These are phyloP conservation scores for Penicillium argentinense DNA, from an alignment of 495 filamentous ascomycete species.

Conservation along the genomic window DNA sequence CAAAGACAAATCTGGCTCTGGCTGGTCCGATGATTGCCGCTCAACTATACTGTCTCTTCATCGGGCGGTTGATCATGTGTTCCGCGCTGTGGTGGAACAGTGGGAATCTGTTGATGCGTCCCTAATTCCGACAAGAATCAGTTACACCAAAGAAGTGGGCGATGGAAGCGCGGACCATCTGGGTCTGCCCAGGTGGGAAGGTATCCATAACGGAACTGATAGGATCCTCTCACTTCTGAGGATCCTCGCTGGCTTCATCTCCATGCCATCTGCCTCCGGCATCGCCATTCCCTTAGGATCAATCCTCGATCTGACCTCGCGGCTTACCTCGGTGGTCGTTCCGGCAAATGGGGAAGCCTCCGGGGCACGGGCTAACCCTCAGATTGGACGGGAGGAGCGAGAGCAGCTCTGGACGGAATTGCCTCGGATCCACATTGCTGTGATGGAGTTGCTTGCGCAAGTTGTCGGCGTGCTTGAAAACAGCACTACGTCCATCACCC, in stretches of 20 bases:
- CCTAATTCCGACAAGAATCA: slow-evolving; percentile 22
- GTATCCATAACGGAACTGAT: slow-evolving; percentile 68
- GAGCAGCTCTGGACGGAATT: slow-evolving; percentile 70
- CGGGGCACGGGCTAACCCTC: slow-evolving; percentile 55
- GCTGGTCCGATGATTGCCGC: slow-evolving; percentile 68
- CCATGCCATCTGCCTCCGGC: slow-evolving; percentile 55
- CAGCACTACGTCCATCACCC: slow-evolving; percentile 52
- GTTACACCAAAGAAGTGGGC: slow-evolving; percentile 39
- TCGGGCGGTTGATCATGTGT: slow-evolving; percentile 67
- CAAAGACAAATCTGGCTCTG: slow-evolving; percentile 67
- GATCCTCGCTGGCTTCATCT: slow-evolving; percentile 56
- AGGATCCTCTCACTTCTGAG: slow-evolving; percentile 61
- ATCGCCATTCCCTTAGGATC: slow-evolving; percentile 64
- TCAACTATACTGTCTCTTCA: slow-evolving; percentile 61
- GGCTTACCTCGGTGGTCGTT: slow-evolving; percentile 66
- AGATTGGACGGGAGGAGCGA: slow-evolving; percentile 74
- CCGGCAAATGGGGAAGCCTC: slow-evolving; percentile 45
- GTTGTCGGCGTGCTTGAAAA: slow-evolving; percentile 55
- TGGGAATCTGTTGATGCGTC: slow-evolving; percentile 61
- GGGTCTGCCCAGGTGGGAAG: slow-evolving; percentile 66
- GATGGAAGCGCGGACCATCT: slow-evolving; percentile 39
- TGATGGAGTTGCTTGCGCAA: slow-evolving; percentile 55
- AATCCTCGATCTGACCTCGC: slow-evolving; percentile 62
- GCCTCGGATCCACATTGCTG: slow-evolving; percentile 70
- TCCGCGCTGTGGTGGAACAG: slow-evolving; percentile 73